A percentile compares a stretch with the other conserved stretches of the same genome.
Evolutionary conservation across 148 eudicot species (phyloP).

Genomic region (Rhododendron griersonianum): DNA sequence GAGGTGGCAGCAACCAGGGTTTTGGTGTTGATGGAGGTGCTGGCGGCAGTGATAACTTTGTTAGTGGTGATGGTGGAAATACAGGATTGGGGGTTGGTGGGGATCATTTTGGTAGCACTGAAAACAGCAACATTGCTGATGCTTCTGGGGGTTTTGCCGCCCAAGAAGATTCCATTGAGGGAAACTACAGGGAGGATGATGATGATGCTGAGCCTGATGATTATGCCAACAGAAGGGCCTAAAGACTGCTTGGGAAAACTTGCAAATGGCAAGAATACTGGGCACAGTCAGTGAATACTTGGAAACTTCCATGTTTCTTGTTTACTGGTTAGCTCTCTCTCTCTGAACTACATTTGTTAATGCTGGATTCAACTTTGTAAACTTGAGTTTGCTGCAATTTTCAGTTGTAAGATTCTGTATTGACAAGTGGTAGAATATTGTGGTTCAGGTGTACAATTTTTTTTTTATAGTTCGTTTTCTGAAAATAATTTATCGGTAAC

Average conservation of each 20-base stretch:
- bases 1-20: slow-evolving; percentile 3
- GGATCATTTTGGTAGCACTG: slow-evolving; percentile 20
- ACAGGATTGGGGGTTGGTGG: slow-evolving; percentile 25
- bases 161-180: slow-evolving; percentile 30
- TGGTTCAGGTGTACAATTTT: background rate
- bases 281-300: background rate
- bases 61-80: slow-evolving; percentile 27
- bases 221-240: slow-evolving; percentile 36
- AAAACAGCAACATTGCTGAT: slow-evolving; percentile 11
- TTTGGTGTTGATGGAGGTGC: slow-evolving; percentile 25
- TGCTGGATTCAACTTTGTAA: background rate
- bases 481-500: background rate
- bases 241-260: background rate
- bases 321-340: background rate
- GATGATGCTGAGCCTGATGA: slow-evolving; percentile 28
- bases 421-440: background rate
- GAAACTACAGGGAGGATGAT: slow-evolving; percentile 30
- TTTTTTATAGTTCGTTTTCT: background rate
- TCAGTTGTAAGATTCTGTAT: background rate
- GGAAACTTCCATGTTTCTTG: background rate
- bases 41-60: slow-evolving; percentile 24
- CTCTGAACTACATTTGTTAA: background rate
- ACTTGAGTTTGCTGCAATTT: background rate
- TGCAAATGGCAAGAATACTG: background rate
- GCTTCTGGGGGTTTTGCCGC: slow-evolving; percentile 21